Evolutionary conservation across 305 asterid genomes (phyloP), one percentile per base, ranked within the genome.

Genomic region (Fraxinus paxiana): DNA sequence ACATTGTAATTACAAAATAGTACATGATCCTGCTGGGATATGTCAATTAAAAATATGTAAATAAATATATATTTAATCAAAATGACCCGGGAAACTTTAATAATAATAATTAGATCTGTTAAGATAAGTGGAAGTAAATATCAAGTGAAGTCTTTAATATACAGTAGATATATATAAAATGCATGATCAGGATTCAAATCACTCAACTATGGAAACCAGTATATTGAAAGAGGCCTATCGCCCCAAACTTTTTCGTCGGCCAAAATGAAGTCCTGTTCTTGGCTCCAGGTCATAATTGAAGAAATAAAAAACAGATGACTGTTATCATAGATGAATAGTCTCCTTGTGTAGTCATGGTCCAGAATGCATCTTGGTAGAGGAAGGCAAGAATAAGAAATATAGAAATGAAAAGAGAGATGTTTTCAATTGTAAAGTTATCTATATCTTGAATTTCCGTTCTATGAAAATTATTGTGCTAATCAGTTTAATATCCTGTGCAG

Each of bases 401-500:
- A 56, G 28, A 56, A 51, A n/a, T 17, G 63, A 51, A 51, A 51
- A 51, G 63, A 51, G 22, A 48, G 6, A 18, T 56, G 69, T 56
- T 56, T 18, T 56, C 69, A 56, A 56, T 56, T 56, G 30, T 20
- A 56, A 7, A 18, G 13, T 56, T 56, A 56, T 56, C 69, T 80
- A 33, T 73, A 2, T 22, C 71, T 73, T 12, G 41, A 37, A 48
- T 10, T 79, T 65, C 33, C 83, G 13, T 67, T 38, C 41, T 24
- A 34, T 22, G 63, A 72, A 38, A 35, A 2, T 37, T 31, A 24
- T 13, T 80, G 28, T 83, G 81, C 89, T 87, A 48, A 87, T 70
- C 1, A 63, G 67, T 70, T 84, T 24, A 26, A 26, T 85, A 28
- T 7, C 84, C 76, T 70, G 31, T 83, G 92, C 97, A 95, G 98